Evolutionary conservation across 352 stramenopile genomes (phyloP).

Genomic region (Phytophthora macrochlamydospora): DNA sequence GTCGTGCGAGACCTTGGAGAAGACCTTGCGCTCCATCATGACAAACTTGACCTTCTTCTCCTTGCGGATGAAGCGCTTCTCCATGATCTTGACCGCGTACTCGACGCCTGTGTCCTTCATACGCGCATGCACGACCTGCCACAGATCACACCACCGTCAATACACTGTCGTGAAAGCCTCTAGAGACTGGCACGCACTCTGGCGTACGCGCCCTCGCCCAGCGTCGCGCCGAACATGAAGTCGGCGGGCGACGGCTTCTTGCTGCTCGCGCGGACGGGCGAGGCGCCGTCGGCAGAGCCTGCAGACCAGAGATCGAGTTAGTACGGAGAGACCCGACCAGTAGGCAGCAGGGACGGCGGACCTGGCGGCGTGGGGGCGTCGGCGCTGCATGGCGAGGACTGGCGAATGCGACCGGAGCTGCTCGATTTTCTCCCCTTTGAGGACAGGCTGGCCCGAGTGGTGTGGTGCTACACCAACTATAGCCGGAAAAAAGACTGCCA

Average conservation of each 20-base stretch:
- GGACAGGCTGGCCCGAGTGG: slow-evolving; percentile 26
- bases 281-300: slow-evolving; percentile 45
- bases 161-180: not conserved
- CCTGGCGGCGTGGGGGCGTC: slow-evolving; percentile 44
- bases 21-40: slow-evolving; percentile 92
- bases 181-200: slow-evolving; percentile 44
- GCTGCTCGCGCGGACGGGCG: slow-evolving; percentile 45
- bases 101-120: slow-evolving; percentile 88
- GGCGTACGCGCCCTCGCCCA: slow-evolving; percentile 89
- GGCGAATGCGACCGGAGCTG: slow-evolving; percentile 32
- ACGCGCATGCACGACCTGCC: slow-evolving; percentile 82
- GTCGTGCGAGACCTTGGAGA: slow-evolving; percentile 87
- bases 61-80: slow-evolving; percentile 91
- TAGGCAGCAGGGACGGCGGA: slow-evolving; percentile 5
- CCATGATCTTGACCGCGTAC: slow-evolving; percentile 93
- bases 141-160: not conserved
- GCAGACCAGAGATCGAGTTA: not conserved
- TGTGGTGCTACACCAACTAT: slow-evolving; percentile 21
- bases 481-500: not conserved
- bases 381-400: slow-evolving; percentile 7
- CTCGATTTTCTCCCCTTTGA: slow-evolving; percentile 34
- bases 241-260: slow-evolving; percentile 84
- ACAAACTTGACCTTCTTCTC: slow-evolving; percentile 93
- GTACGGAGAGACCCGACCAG: not conserved
- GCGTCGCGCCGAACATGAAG: slow-evolving; percentile 90